Evolutionary conservation across 2,329 filamentous ascomycete species (phyloP).

Genomic region (Parastagonospora nodorum): DNA sequence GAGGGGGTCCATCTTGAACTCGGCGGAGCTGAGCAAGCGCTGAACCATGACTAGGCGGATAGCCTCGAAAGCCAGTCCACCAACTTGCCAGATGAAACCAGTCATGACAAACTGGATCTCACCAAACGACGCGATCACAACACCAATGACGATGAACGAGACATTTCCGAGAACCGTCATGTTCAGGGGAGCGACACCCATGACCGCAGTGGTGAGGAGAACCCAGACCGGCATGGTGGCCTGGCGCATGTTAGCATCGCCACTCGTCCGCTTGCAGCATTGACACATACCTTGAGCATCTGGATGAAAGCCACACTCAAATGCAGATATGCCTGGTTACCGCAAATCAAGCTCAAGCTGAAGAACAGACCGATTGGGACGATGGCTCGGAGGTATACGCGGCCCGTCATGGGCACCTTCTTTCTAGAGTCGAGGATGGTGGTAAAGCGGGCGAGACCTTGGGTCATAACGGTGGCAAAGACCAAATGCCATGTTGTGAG

Average conservation of each 20-base stretch:
- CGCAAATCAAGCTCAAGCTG: conserved; percentile 93
- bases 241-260: conserved; percentile 50
- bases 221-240: conserved; percentile 95
- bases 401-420: conserved; percentile 95
- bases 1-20: conserved; percentile 91
- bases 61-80: conserved; percentile 80
- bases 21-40: conserved; percentile 76
- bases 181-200: conserved; percentile 84
- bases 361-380: conserved; percentile 96
- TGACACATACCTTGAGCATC: conserved; percentile 84
- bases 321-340: conserved; percentile 94
- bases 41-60: conserved; percentile 84
- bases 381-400: conserved; percentile 89
- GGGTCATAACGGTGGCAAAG: conserved; percentile 93
- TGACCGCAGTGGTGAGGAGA: conserved; percentile 83
- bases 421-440: conserved; percentile 90
- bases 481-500: conserved; percentile 89
- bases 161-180: conserved; percentile 90
- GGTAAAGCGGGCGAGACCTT: conserved; percentile 88
- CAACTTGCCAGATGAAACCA: conserved; percentile 79
- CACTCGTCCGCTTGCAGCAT: not conserved
- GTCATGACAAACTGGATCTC: conserved; percentile 90
- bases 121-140: conserved; percentile 90
- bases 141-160: conserved; percentile 90
- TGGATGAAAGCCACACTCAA: conserved; percentile 96